Evolutionary conservation across 1,139 yeast species (phyloP), one percentile per base, ranked within the genome.

Genomic region (Yamadazyma aaseri): DNA sequence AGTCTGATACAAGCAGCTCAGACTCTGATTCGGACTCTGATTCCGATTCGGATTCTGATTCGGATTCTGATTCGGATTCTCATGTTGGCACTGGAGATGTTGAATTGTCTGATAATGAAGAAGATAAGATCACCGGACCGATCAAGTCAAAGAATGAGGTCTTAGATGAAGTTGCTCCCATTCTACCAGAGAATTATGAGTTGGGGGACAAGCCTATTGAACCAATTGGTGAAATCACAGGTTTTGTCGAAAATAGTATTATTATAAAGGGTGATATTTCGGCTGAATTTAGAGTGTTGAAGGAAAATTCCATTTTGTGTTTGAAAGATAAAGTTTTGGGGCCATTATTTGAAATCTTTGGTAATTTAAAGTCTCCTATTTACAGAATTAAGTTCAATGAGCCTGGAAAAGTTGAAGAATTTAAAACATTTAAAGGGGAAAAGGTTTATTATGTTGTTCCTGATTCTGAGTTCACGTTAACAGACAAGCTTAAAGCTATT

Each of bases 311-410:
- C 0, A 69, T 90, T 1, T 68, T 92, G 12, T 87, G 96, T 53
- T 70, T 89, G 33, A 82, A 79, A 46, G 90, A 86, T 51, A 71
- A 81, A 32, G 65, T 85, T 0, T 50, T 94, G n/a, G 99, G 99
- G 0, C 81, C 85, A 1, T 63, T 92, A 10, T 85, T 78, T 50
- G 99, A 92, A 55, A 86, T 89, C 0, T 89, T 92, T 65, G 99
- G 99, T 0, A 81, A 89, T 16, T 72, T 92, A 6, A 86, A 86
- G 44, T 62, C 77, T n/a, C 98, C 98, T 0, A 66, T 82, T 29
- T 90, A 86, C 53, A 67, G 95, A 25, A 81, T 92, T 2, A 79
- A 81, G 41, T 81, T 86, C 53, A 74, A 79, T 33, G 46, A 67
- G 1, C 65, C 63, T 0, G 83, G 76, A 17, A 81, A 76, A 23